These are phyloP conservation scores for Gnaphalium uliginosum DNA, from an alignment of 129 eudicot species.

Conservation along the genomic window DNA sequence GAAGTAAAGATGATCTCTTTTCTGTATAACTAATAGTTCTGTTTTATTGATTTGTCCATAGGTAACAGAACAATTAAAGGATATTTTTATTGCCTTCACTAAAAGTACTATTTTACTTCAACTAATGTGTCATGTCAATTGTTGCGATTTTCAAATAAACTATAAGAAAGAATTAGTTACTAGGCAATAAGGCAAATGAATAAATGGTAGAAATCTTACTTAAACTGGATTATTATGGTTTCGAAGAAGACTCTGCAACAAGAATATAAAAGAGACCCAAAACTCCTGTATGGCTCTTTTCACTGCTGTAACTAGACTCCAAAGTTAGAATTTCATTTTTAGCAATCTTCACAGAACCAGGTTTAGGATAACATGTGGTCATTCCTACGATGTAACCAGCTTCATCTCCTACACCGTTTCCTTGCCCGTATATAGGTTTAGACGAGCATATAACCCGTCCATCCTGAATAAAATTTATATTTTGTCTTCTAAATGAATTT, in stretches of 20 bases:
- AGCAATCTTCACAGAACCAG: slow-evolving; percentile 55
- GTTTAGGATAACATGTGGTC: slow-evolving; percentile 76
- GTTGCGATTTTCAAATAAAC: neutral
- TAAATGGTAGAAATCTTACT: slow-evolving; percentile 37
- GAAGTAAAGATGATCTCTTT: too few relatives aligned
- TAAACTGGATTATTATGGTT: slow-evolving; percentile 20
- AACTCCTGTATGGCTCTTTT: slow-evolving; percentile 60
- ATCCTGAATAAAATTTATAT: slow-evolving; percentile 38
- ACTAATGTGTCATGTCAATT: neutral
- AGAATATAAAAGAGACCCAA: slow-evolving; percentile 77
- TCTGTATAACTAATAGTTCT: neutral
- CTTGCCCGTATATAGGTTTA: slow-evolving; percentile 57
- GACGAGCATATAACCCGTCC: slow-evolving; percentile 65
- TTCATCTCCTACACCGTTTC: slow-evolving; percentile 72
- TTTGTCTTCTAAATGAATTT: too few relatives aligned
- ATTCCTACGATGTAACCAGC: slow-evolving; percentile 79
- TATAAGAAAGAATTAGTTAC: neutral
- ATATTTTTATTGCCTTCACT: neutral
- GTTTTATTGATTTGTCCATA: neutral
- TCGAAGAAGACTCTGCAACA: slow-evolving; percentile 46
- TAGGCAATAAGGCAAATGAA: neutral
- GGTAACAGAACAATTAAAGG: neutral
- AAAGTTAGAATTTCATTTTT: slow-evolving; percentile 53
- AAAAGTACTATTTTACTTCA: neutral
- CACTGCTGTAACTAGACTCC: slow-evolving; percentile 59